phyloP scores from a whole-genome alignment of 495 filamentous ascomycete genomes.

The Xylaria longipes region DNA sequence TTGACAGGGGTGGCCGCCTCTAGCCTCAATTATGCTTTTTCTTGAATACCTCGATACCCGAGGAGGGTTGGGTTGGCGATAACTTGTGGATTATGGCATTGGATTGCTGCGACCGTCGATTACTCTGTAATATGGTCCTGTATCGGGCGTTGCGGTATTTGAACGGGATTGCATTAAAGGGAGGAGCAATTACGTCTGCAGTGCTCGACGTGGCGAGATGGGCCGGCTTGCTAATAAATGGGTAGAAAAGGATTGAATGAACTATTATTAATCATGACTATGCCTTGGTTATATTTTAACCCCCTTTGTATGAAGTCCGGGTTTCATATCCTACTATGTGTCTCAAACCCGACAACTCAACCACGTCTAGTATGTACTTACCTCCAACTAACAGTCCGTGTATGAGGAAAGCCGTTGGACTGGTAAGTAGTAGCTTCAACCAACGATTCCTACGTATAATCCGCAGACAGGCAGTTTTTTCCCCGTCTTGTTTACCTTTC shows the following conservation, averaged over 20 bases:
- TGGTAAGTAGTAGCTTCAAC: background rate
- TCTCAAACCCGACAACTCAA: background rate
- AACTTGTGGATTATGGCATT: conserved; percentile 9
- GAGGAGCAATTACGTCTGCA: background rate
- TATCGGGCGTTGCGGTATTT: conserved; percentile 24
- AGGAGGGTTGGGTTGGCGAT: conserved; percentile 10
- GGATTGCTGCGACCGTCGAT: conserved; percentile 8
- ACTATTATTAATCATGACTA: conserved; percentile 11
- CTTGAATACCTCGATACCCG: conserved; percentile 10
- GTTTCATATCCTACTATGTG: background rate
- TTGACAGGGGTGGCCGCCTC: conserved; percentile 13
- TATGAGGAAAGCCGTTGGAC: background rate
- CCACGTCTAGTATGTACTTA: background rate
- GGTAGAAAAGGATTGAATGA: conserved; percentile 11
- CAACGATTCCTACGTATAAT: background rate
- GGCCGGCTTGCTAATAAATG: background rate
- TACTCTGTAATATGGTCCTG: conserved; percentile 20
- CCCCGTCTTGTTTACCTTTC: background rate
- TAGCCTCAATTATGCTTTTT: background rate
- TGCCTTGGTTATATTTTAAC: background rate
- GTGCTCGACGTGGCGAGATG: background rate
- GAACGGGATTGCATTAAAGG: background rate
- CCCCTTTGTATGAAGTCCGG: background rate
- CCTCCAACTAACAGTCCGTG: background rate
- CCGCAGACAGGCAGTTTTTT: background rate